Evolutionary conservation across 306 rosid genomes (phyloP), one percentile per base, ranked within the genome.

Genomic region (Glycine soja): DNA sequence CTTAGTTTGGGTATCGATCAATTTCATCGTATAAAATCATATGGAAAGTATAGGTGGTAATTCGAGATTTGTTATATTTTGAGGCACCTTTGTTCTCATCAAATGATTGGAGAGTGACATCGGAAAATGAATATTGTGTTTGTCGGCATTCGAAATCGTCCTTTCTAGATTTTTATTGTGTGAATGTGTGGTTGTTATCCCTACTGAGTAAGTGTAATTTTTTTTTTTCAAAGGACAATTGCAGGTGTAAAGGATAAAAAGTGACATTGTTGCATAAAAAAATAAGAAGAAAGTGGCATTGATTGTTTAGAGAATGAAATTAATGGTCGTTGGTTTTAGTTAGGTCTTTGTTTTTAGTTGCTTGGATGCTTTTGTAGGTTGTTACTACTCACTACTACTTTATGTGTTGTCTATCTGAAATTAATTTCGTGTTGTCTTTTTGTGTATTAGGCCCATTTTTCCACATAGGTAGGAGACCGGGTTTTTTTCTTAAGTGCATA

Each of bases 331-430:
- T 61, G 42, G 42, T 61, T 10, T 61, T 36, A 36, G 40, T 36
- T 61, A 24, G 67, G 43, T 61, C 67, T 30, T 61, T 61, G 67
- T 61, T 30, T 61, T 18, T 57, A 57, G 7, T 61, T 61, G 67
- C 67, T 9, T 61, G 67, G 40, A 61, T 61, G 46, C 42, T 11
- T 24, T 24, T 61, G 67, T 61, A 6, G 43, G 42, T 4, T 61
- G 42, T 61, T 61, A 59, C 10, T 10, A 16, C 9, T 16, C 13
- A 12, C 0, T 13, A 57, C 18, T 32, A 8, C 67, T 43, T 61
- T 5, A 38, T 38, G 43, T 3, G 4, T 4, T 38, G 43, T 34
- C 3, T 42, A 7, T 42, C 9, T 6, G 46, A 6, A 42, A 2
- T 42, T 42, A 8, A 42, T 4, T 42, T 42, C 46, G 8, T 24